A percentile compares a stretch with the other conserved stretches of the same genome.
Conservation (phyloP, 208 protist species). For the Trypanosoma vivax region DNA sequence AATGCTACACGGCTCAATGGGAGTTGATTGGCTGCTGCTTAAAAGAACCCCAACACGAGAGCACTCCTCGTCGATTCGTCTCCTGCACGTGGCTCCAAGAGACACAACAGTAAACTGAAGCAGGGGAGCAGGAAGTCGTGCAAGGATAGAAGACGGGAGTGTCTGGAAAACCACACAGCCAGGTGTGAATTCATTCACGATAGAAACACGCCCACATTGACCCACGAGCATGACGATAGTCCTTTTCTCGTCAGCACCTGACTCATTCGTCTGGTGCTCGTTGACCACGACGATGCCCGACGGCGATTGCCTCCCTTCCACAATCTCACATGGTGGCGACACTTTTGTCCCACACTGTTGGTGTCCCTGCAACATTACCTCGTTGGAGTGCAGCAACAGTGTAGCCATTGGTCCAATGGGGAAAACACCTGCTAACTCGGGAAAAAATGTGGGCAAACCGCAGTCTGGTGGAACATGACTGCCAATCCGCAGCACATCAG, state of each 20-base stretch:
- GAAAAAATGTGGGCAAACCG: constrained; percentile 6
- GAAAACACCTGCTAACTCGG: constrained; percentile 13
- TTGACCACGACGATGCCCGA: background rate
- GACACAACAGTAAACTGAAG: constrained; percentile 20
- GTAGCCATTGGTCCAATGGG: constrained; percentile 27
- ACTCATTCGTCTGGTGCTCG: background rate
- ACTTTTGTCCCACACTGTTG: background rate
- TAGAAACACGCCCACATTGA: constrained; percentile 13
- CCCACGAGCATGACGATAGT: constrained; percentile 20
- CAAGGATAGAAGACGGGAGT: constrained; percentile 5
- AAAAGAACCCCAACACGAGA: constrained; percentile 5
- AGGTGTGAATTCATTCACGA: constrained; percentile 5
- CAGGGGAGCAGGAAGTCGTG: constrained; percentile 14
- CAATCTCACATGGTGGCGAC: too few species aligned
- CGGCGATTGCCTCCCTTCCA: too few species aligned
- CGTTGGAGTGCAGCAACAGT: constrained; percentile 1
- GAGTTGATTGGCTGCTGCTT: background rate
- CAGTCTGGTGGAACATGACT: background rate
- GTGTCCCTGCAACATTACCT: background rate
- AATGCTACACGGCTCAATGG: background rate
- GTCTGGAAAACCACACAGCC: background rate
- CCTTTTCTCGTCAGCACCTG: background rate
- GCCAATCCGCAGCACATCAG: constrained; percentile 11
- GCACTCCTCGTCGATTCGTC: constrained; percentile 9
- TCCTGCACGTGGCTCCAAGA: constrained; percentile 10